Base-by-base conservation (phyloP, 768 basidiomycete genomes). In the Rubroboletus satanas region DNA sequence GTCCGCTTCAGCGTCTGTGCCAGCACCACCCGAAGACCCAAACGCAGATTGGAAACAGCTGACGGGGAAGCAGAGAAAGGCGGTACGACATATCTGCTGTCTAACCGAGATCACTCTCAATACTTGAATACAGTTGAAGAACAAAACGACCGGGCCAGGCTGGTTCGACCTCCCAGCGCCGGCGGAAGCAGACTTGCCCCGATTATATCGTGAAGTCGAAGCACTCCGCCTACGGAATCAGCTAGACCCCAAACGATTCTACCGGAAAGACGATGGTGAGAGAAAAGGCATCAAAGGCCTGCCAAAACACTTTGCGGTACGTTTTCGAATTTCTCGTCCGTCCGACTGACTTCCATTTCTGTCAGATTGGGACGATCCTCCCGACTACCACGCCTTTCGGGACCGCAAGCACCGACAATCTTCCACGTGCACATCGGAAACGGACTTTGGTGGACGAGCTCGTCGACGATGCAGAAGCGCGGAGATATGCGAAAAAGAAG, bases 101-200 rank as follows among this genome's bases (percentile, higher is more conserved):
- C 41, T 28, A 7, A 38, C 42, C 9, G 31, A 42, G 17, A 31
- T 28, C 12, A 8, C 23, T 18, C 45, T 38, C 33, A 45, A 47
- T 18, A 18, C 6, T 23, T 38, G 18, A 12, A 11, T 15, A 9
- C 45, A 94, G 92, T 65, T 86, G 43, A 85, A 80, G 66, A 80
- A 79, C 29, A 78, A 80, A 62, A 93, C 90, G 1, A 81, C 91
- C 5, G 92, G 93, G 0, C 79, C 83, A 43, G 79, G 81, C 52
- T 96, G 93, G 92, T 94, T 92, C 67, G 89, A 94, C 69, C 78
- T 95, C 51, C 90, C 93, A 18, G 86, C 88, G 17, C 92, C 93
- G 21, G 71, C 82, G 14, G 88, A 89, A 62, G 83, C 87, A 12
- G 90, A 93, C 56, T 75, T 91, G 15, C 89, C 91, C 35, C 79